Evolutionary conservation across 2,329 filamentous ascomycete genomes (phyloP).

Genomic region (Neofusicoccum cordaticola): DNA sequence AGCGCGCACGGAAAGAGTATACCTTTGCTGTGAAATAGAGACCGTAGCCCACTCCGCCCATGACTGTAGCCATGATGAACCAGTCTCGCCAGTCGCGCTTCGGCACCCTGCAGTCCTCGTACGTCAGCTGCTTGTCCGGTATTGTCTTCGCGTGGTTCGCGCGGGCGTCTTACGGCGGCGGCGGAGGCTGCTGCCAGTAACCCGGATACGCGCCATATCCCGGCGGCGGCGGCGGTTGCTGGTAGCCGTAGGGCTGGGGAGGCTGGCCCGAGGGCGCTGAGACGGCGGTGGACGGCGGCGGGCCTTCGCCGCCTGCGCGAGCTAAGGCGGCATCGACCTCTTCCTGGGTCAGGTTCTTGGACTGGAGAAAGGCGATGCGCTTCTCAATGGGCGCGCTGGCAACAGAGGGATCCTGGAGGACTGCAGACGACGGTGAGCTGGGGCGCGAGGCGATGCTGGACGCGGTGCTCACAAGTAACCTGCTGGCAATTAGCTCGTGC

Average conservation of each 20-base stretch:
- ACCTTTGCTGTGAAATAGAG: constrained; percentile 86
- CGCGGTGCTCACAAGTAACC: constrained; percentile 50
- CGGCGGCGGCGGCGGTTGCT: constrained; percentile 39
- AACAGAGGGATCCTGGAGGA: constrained; percentile 92
- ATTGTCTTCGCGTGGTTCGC: background rate
- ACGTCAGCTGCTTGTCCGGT: background rate
- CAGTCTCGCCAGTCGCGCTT: constrained; percentile 95
- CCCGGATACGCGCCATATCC: constrained; percentile 53
- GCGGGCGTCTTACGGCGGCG: constrained; percentile 47
- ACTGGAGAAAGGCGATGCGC: constrained; percentile 86
- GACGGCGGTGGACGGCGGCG: constrained; percentile 35
- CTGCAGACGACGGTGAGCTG: constrained; percentile 44
- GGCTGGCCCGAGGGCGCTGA: constrained; percentile 48
- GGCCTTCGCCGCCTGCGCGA: constrained; percentile 62
- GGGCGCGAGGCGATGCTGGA: background rate
- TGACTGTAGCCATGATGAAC: constrained; percentile 99
- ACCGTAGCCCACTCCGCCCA: constrained; percentile 84
- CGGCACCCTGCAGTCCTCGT: constrained; percentile 48
- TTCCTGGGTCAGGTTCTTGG: constrained; percentile 95
- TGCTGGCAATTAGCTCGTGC: constrained; percentile 31
- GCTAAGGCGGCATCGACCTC: constrained; percentile 85
- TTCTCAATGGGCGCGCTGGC: constrained; percentile 88
- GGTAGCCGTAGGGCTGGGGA: constrained; percentile 42
- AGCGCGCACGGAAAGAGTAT: background rate
- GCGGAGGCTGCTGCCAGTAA: constrained; percentile 52